Conservation (phyloP, 306 rosid species). For the cucumber (Cucumis sativus) region Cucumber_9930_V3 NC_026657.2:36734001-36734500, state of each 20-base stretch:
- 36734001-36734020: slow-evolving; percentile 38
- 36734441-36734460: not conserved
- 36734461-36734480: not conserved
- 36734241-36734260: not conserved
- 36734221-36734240: not conserved
- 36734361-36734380: not conserved
- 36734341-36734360: not conserved
- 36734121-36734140: slow-evolving; percentile 29
- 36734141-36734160: slow-evolving; percentile 38
- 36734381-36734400: not conserved
- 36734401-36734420: not conserved
- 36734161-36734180: slow-evolving; percentile 35
- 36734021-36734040: slow-evolving; percentile 66
- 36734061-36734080: slow-evolving; percentile 36
- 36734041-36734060: slow-evolving; percentile 40
- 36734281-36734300: not conserved
- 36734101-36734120: slow-evolving; percentile 28
- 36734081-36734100: slow-evolving; percentile 43
- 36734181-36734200: not conserved
- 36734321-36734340: not conserved
- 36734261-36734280: not conserved
- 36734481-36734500: not conserved
- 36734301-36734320: not conserved
- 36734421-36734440: not conserved
- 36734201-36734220: not conserved